Evolutionary conservation across 371 early-diverging fungal genomes (phyloP).

Genomic region (Mucor sp.): DNA sequence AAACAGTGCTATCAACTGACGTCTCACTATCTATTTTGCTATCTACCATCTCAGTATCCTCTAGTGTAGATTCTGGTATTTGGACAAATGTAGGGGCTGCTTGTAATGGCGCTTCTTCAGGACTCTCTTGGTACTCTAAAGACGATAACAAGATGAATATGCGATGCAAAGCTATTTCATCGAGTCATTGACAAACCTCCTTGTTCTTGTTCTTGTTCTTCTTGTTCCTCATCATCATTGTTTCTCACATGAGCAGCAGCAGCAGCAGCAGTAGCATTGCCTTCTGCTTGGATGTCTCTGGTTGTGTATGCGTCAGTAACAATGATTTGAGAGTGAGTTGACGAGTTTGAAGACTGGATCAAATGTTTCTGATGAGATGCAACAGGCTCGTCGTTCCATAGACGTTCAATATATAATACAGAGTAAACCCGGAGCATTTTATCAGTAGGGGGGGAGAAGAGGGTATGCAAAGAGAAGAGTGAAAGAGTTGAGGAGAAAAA

Average conservation of each 20-base stretch:
- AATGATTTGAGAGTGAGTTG: not conserved
- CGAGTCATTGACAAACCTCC: not conserved
- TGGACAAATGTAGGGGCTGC: not conserved
- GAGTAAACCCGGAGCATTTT: slow-evolving; percentile 27
- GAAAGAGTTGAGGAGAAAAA: not conserved
- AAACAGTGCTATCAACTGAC: not conserved
- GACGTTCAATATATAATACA: slow-evolving; percentile 17
- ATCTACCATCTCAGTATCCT: not conserved
- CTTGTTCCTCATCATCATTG: not conserved
- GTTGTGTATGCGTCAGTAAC: not conserved
- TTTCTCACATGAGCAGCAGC: not conserved
- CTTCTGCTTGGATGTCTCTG: not conserved
- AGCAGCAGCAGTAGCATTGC: too few relatives aligned
- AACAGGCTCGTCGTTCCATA: slow-evolving; percentile 13
- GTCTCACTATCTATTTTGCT: not conserved
- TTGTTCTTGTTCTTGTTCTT: not conserved
- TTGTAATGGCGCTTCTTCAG: not conserved
- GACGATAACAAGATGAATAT: not conserved
- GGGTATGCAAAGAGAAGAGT: not conserved
- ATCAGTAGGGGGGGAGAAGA: not conserved
- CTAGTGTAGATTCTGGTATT: not conserved
- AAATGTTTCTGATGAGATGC: not conserved
- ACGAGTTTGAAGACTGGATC: not conserved
- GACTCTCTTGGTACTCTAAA: not conserved
- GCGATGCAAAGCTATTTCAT: not conserved